Evolutionary conservation across 2,329 filamentous ascomycete genomes (phyloP).

Genomic region (Colletotrichum falcatum): DNA sequence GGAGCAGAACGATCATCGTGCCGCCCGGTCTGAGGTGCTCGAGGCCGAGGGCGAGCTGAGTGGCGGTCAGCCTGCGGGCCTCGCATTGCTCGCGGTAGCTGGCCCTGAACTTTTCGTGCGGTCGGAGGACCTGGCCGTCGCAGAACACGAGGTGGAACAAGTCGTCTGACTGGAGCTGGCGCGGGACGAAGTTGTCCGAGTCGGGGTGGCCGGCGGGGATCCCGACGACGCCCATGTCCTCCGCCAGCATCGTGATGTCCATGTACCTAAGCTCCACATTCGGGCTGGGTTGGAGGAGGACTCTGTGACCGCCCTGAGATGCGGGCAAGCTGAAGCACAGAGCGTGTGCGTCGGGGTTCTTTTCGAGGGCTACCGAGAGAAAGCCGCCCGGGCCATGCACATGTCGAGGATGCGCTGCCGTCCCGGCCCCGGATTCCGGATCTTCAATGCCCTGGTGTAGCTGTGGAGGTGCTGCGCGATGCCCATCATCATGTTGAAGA

Average conservation of each 20-base stretch:
- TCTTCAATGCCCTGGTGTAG: conserved; percentile 48
- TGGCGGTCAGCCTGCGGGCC: conserved; percentile 49
- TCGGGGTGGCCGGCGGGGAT: conserved; percentile 52
- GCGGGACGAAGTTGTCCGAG: conserved; percentile 45
- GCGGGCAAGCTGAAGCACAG: conserved; percentile 56
- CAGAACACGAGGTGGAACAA: conserved; percentile 58
- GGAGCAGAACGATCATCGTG: conserved; percentile 63
- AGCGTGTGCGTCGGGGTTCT: conserved; percentile 50
- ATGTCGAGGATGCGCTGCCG: conserved; percentile 60
- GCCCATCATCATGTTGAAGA: conserved; percentile 57
- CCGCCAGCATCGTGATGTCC: conserved; percentile 65
- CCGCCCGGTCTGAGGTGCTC: conserved; percentile 59
- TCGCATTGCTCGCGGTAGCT: conserved; percentile 52
- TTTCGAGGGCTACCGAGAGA: conserved; percentile 50
- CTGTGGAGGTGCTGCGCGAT: conserved; percentile 58
- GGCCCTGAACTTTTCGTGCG: conserved; percentile 42
- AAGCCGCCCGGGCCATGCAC: conserved; percentile 70
- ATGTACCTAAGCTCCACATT: conserved; percentile 46
- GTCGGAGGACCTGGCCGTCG: conserved; percentile 50
- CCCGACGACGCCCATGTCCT: conserved; percentile 53
- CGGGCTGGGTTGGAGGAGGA: conserved; percentile 46
- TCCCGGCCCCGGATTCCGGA: conserved; percentile 42
- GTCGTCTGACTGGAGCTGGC: conserved; percentile 43
- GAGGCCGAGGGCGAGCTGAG: conserved; percentile 60
- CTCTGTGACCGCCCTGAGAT: conserved; percentile 54